Percentiles rank a stretch among this genome's conserved stretches.
These are phyloP conservation scores for Penicillium sp. DNA, from an alignment of 2,329 filamentous ascomycete species.

Conservation along the genomic window DNA sequence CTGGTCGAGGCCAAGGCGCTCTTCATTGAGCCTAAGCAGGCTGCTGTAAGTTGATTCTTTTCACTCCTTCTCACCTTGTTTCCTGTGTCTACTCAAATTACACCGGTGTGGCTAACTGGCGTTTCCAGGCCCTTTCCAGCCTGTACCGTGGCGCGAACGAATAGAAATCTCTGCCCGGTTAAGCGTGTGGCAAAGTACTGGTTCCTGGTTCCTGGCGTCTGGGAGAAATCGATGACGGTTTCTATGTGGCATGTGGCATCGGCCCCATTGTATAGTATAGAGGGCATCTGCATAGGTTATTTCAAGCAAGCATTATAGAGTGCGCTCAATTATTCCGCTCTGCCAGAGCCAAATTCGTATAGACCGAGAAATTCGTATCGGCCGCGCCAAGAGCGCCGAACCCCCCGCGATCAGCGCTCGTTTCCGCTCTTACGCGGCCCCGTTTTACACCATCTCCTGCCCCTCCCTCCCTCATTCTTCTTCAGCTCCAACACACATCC, in stretches of 20 bases:
- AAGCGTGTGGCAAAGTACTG: constrained; percentile 2
- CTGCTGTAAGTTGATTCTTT: constrained; percentile 58
- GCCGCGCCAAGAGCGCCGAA: no score
- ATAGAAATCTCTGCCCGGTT: constrained; percentile 12
- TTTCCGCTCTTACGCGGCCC: constrained; percentile 21
- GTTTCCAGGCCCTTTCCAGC: constrained; percentile 14
- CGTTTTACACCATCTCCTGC: constrained; percentile 14
- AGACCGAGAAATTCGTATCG: no score
- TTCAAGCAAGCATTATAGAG: not conserved
- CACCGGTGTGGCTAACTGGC: constrained; percentile 3
- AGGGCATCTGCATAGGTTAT: not conserved
- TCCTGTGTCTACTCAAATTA: no score
- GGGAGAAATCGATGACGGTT: no score
- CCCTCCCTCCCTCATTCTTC: constrained; percentile 13
- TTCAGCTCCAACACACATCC: constrained; percentile 5
- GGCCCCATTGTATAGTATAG: constrained; percentile 7
- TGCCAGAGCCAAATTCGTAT: not conserved
- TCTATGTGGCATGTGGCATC: no score
- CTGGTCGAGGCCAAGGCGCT: constrained; percentile 80
- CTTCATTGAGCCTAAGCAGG: constrained; percentile 84
- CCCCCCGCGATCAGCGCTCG: constrained; percentile 30
- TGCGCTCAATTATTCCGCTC: no score
- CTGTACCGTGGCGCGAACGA: constrained; percentile 20
- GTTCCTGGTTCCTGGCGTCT: constrained; percentile 21
- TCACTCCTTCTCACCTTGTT: not conserved